A percentile compares a stretch with the other conserved stretches of the same genome.
Evolutionary conservation across 2,329 filamentous ascomycete species (phyloP).

Genomic region (Penicillium italicum): DNA sequence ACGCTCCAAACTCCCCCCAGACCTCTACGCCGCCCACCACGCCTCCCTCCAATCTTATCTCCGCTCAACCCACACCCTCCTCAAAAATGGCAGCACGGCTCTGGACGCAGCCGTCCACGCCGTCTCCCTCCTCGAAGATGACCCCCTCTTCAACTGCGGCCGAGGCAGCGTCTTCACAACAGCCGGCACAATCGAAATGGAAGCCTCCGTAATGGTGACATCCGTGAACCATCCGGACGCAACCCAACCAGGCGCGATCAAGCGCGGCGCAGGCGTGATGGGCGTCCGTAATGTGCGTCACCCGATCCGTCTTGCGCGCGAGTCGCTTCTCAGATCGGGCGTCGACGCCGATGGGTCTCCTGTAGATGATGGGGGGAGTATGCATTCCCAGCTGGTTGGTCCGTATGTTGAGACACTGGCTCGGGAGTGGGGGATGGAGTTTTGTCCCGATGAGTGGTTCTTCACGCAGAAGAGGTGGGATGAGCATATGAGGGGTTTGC

Average conservation of each 20-base stretch:
- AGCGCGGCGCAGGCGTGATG: slow-evolving; percentile 75
- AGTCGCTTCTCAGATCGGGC: slow-evolving; percentile 57
- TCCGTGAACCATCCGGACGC: slow-evolving; percentile 19
- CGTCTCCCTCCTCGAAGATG: slow-evolving; percentile 71
- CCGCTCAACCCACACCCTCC: slow-evolving; percentile 42
- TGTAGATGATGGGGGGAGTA: slow-evolving; percentile 33
- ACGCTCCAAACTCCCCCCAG: slow-evolving; percentile 56
- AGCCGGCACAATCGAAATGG: slow-evolving; percentile 77
- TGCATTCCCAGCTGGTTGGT: slow-evolving; percentile 67
- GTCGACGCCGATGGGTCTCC: slow-evolving; percentile 58
- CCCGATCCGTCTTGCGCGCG: slow-evolving; percentile 69
- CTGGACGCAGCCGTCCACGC: slow-evolving; percentile 73
- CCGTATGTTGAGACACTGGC: slow-evolving; percentile 67
- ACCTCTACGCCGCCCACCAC: slow-evolving; percentile 58
- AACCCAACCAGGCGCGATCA: slow-evolving; percentile 50
- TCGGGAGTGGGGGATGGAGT: slow-evolving; percentile 57
- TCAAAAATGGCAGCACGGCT: slow-evolving; percentile 52
- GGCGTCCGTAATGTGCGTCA: slow-evolving; percentile 71
- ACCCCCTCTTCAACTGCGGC: slow-evolving; percentile 78
- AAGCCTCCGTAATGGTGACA: slow-evolving; percentile 83
- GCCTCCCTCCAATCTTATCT: slow-evolving; percentile 61
- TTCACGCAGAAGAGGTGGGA: slow-evolving; percentile 77
- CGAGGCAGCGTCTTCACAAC: slow-evolving; percentile 83
- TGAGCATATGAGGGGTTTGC: slow-evolving; percentile 64
- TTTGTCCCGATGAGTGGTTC: slow-evolving; percentile 69